Evolutionary conservation across 345 rosid genomes (phyloP), one percentile per base, ranked within the genome.

Genomic region (Eucalyptus tenuipes): DNA sequence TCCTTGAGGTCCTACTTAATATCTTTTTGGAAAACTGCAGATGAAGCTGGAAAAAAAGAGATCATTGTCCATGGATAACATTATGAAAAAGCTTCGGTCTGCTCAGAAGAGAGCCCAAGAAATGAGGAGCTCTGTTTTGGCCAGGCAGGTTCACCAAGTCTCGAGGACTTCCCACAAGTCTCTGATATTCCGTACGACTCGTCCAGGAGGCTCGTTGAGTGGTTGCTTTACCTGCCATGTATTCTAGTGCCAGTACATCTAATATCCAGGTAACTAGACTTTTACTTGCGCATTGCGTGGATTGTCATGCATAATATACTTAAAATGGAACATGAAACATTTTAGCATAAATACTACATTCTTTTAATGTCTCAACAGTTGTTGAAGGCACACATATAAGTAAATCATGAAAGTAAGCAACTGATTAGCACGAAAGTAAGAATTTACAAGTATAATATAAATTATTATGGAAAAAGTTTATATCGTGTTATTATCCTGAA

Each of bases 21-120:
- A 85, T 53, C 57, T 53, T 44, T 44, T 24, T 53, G 27, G 68
- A 29, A 42, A 33, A 49, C 68, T 88, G 90, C 95, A 98, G 99
- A 96, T 98, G 99, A 98, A 97, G 93, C 93, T 98, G 90, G 99
- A 97, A 92, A 98, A 96, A 93, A 97, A 95, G 94, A 93, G 99
- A 92, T 93, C 97, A 27, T 95, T 97, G 18, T 97, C 99, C 71
- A 97, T 97, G 97, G 98, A 95, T 88, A 98, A 94, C 91, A 98
- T 98, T 86, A 95, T 96, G 99, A 95, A 93, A 88, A 98, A 95
- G 92, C 95, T 98, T 88, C 94, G 91, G 92, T 93, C 96, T 87
- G 98, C 99, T 86, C 98, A 97, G 90, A 97, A 95, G 95, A 97
- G 90, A 94, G 99, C 99, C n/a, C 96, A 97, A 87, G 96, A 93